phyloP scores from a whole-genome alignment of 2,329 filamentous ascomycete species.

The Pseudogymnoascus sp. region DNA sequence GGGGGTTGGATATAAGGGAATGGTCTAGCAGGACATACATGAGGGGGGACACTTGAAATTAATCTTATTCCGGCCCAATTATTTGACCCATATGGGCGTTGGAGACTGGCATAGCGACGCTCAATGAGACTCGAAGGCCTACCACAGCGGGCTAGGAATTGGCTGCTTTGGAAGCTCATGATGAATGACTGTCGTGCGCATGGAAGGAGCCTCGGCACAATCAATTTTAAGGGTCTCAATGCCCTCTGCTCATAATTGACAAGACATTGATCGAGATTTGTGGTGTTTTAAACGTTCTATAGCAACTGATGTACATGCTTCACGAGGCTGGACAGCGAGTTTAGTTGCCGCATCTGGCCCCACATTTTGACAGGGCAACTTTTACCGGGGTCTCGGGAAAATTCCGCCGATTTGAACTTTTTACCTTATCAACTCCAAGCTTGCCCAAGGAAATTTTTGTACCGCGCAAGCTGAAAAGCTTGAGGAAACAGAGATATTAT shows the following conservation, averaged over 20 bases:
- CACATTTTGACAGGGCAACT: constrained; percentile 7
- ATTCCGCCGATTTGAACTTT: constrained; percentile 12
- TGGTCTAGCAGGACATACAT: not conserved
- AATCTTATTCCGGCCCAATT: not conserved
- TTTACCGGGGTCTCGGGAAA: constrained; percentile 13
- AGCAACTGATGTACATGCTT: constrained; percentile 1
- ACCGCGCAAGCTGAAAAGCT: constrained; percentile 5
- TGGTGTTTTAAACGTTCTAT: not conserved
- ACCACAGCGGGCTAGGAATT: not conserved
- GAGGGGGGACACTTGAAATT: not conserved
- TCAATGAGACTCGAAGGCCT: not conserved
- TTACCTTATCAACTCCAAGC: constrained; percentile 9
- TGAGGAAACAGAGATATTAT: not conserved
- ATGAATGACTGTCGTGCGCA: not conserved
- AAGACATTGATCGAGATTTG: not conserved
- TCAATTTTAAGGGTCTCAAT: not conserved
- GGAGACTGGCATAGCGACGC: not conserved
- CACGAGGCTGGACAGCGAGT: constrained; percentile 1
- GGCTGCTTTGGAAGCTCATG: not conserved
- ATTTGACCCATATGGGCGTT: not conserved
- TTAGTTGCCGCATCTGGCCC: not conserved
- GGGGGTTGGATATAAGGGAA: not conserved
- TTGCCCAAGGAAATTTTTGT: constrained; percentile 6
- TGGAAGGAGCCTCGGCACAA: not conserved
- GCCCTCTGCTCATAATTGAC: constrained; percentile 6